Percentiles rank a stretch among this genome's conserved stretches.
Conservation (phyloP, 176 grass and related monocot species). For the Aegilops umbellulata region DNA sequence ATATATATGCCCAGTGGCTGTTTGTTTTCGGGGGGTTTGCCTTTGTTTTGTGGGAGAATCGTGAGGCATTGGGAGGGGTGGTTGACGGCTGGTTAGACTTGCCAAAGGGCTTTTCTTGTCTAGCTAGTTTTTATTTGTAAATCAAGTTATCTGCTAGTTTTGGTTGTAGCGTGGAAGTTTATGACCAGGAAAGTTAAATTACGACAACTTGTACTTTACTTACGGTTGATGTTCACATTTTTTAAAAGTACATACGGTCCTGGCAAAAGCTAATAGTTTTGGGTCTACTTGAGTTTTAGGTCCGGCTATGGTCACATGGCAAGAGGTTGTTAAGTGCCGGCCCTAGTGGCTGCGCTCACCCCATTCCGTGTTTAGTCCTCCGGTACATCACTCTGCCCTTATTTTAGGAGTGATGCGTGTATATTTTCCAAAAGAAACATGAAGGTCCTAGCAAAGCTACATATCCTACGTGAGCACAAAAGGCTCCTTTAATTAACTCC, state of each 20-base stretch:
- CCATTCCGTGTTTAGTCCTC: background rate
- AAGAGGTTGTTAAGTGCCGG: background rate
- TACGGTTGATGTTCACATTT: background rate
- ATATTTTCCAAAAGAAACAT: background rate
- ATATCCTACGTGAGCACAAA: background rate
- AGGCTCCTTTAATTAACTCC: background rate
- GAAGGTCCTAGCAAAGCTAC: background rate
- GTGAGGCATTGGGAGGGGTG: slow-evolving; percentile 3
- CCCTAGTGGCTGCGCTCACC: background rate
- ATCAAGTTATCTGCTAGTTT: background rate
- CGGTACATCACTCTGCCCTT: background rate
- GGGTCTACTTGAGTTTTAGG: background rate
- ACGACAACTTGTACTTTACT: background rate
- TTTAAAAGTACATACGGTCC: background rate
- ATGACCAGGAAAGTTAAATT: background rate
- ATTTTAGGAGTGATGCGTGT: background rate
- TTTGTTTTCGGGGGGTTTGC: background rate
- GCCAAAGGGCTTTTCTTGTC: background rate
- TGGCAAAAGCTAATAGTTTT: background rate
- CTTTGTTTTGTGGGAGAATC: background rate
- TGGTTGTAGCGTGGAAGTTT: background rate
- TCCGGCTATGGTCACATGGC: background rate
- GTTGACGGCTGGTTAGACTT: slow-evolving; percentile 23
- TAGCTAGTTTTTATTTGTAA: background rate
- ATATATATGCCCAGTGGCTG: slow-evolving; percentile 17